These are phyloP conservation scores for Hylodesmum podocarpum DNA, from an alignment of 306 rosid species.

Conservation along the genomic window DNA sequence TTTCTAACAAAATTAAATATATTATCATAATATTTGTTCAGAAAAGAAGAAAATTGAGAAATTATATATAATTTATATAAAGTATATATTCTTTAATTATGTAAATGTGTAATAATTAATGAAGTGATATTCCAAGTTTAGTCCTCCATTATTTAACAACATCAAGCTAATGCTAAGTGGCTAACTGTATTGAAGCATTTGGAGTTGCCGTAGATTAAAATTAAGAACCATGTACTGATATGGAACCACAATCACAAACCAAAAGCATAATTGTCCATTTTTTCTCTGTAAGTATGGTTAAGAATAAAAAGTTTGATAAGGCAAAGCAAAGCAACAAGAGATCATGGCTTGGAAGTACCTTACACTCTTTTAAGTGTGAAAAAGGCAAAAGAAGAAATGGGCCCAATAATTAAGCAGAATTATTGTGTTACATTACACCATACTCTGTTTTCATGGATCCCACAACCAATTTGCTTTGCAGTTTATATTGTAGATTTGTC, in stretches of 20 bases:
- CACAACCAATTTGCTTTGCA: not conserved
- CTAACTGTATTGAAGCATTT: too few species aligned
- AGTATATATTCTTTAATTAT: not conserved
- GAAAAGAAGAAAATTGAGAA: not conserved
- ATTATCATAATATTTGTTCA: not conserved
- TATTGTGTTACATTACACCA: not conserved
- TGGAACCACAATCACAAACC: too few species aligned
- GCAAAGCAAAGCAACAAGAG: conserved; percentile 18
- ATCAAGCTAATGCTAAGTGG: too few species aligned
- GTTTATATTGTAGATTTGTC: conserved; percentile 4
- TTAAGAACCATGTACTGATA: too few species aligned
- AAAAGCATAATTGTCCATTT: not conserved
- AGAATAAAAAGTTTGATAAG: not conserved
- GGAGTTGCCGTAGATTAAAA: too few species aligned
- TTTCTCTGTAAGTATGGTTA: not conserved
- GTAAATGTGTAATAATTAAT: not conserved
- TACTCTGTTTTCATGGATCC: conserved; percentile 17
- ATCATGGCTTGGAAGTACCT: conserved; percentile 17
- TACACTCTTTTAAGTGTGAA: conserved; percentile 12
- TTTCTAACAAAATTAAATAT: not conserved
- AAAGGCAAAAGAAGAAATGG: conserved; percentile 27
- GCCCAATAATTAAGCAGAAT: conserved; percentile 1
- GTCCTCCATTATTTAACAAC: not conserved
- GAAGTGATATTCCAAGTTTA: not conserved
- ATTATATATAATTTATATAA: not conserved